Conservation (phyloP, 176 grass and related monocot genomes). For the Tillandsia leiboldiana region DNA sequence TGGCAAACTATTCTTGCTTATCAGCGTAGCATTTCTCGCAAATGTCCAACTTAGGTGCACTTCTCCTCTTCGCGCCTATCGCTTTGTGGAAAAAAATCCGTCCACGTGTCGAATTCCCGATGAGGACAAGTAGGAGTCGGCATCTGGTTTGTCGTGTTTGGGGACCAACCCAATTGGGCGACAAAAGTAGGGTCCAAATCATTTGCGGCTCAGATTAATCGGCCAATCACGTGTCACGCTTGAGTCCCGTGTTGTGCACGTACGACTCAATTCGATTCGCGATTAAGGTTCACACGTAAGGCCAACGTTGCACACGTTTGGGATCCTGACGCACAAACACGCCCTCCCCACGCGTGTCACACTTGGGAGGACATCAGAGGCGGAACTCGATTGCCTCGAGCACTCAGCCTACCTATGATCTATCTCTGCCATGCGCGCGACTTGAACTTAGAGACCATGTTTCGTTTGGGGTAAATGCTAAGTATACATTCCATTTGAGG, state of each 20-base stretch:
- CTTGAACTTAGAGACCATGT: too few species aligned
- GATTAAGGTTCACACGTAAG: background rate
- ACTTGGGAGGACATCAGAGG: too few species aligned
- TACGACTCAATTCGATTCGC: background rate
- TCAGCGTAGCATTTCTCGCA: conserved; percentile 2
- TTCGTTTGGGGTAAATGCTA: too few species aligned
- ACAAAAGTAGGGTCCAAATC: background rate
- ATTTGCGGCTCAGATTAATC: background rate
- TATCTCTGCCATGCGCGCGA: too few species aligned
- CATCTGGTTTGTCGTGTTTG: background rate
- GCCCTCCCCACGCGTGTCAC: too few species aligned
- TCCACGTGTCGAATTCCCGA: conserved; percentile 10
- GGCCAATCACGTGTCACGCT: background rate
- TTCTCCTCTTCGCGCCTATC: conserved; percentile 14
- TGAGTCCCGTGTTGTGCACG: background rate
- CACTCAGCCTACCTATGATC: too few species aligned
- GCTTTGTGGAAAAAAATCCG: background rate
- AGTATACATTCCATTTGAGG: too few species aligned
- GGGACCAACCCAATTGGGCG: background rate
- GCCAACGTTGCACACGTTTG: background rate
- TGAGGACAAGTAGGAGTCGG: conserved; percentile 10
- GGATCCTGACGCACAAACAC: background rate
- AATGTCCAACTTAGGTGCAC: conserved; percentile 7
- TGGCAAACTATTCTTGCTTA: background rate
- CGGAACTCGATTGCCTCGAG: too few species aligned